Evolutionary conservation across 2,329 filamentous ascomycete genomes (phyloP).

Genomic region (Orbilia brochopaga): DNA sequence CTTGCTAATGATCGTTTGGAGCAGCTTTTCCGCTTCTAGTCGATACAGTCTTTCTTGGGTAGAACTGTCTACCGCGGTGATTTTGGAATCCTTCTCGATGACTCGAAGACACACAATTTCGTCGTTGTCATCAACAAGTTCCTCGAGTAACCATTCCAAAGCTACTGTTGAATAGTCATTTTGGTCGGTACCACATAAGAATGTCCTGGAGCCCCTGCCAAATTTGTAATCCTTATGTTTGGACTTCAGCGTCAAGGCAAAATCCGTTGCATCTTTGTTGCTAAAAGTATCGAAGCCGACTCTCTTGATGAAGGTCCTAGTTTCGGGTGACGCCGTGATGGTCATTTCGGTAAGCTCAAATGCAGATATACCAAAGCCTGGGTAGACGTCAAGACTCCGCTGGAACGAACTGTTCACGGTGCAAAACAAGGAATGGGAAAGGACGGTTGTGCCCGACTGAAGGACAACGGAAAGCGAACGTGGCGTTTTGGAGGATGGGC

Average conservation of each 20-base stretch:
- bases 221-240: constrained; percentile 86
- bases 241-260: constrained; percentile 80
- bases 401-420: not conserved
- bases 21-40: constrained; percentile 74
- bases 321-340: constrained; percentile 42
- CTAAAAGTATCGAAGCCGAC: constrained; percentile 78
- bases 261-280: constrained; percentile 70
- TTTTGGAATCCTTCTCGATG: constrained; percentile 79
- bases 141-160: constrained; percentile 87
- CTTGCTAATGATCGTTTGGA: constrained; percentile 77
- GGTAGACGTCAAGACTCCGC: not conserved
- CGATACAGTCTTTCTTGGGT: constrained; percentile 74
- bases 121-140: constrained; percentile 90
- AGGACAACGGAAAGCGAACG: too few relatives aligned
- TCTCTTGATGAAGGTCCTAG: constrained; percentile 69
- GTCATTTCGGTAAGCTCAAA: constrained; percentile 42
- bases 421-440: too few relatives aligned
- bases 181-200: constrained; percentile 88
- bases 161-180: constrained; percentile 92
- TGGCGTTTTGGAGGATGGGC: too few relatives aligned
- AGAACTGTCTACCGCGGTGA: constrained; percentile 65
- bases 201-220: constrained; percentile 80
- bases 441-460: too few relatives aligned
- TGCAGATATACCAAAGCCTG: constrained; percentile 4
- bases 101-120: constrained; percentile 90